These are phyloP conservation scores for Helenozyma rhizophorensis DNA, from an alignment of 805 yeast species.

Conservation along the genomic window DNA sequence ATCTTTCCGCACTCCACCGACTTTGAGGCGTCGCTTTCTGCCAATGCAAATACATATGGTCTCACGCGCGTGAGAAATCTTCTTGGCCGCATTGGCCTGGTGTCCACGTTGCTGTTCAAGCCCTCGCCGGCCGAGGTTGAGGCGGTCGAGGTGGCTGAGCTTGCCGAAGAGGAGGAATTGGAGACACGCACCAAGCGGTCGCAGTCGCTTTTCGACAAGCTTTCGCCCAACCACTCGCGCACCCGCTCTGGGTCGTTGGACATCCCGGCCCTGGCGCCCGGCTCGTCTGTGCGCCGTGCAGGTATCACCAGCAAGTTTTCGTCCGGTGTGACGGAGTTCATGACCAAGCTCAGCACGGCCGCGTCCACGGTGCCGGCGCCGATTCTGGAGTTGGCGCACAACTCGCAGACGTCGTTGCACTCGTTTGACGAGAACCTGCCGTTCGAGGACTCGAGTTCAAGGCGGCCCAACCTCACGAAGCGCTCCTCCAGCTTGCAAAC, in stretches of 20 bases:
- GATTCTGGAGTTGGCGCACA: slow-evolving; percentile 1
- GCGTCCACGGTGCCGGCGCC: slow-evolving; percentile 6
- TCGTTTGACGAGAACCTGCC: slow-evolving; percentile 24
- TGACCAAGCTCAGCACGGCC: slow-evolving; percentile 34
- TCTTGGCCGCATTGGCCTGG: slow-evolving; percentile 30
- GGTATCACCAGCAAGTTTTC: slow-evolving; percentile 26
- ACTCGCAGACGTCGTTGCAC: slow-evolving; percentile 30
- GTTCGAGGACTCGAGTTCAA: slow-evolving; percentile 9
- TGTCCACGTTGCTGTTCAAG: slow-evolving; percentile 8
- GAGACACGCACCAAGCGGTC: slow-evolving; percentile 10
- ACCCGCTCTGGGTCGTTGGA: slow-evolving; percentile 38
- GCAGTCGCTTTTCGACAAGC: slow-evolving; percentile 22
- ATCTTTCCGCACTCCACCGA: slow-evolving; percentile 19
- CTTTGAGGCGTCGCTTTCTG: slow-evolving; percentile 16
- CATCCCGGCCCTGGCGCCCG: slow-evolving; percentile 2
- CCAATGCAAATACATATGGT: slow-evolving; percentile 19
- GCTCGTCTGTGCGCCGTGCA: slow-evolving; percentile 7
- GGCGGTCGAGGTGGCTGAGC: slow-evolving; percentile 1
- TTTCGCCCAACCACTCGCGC: slow-evolving; percentile 35
- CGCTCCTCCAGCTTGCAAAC: slow-evolving; percentile 38
- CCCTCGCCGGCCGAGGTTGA: slow-evolving; percentile 3
- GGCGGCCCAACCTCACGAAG: slow-evolving; percentile 26
- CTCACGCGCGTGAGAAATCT: slow-evolving; percentile 31
- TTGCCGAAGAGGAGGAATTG: neutral
- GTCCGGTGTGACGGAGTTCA: slow-evolving; percentile 39